Evolutionary conservation across 306 rosid genomes (phyloP), one percentile per base, ranked within the genome.

Genomic region (Sicyos edulis): DNA sequence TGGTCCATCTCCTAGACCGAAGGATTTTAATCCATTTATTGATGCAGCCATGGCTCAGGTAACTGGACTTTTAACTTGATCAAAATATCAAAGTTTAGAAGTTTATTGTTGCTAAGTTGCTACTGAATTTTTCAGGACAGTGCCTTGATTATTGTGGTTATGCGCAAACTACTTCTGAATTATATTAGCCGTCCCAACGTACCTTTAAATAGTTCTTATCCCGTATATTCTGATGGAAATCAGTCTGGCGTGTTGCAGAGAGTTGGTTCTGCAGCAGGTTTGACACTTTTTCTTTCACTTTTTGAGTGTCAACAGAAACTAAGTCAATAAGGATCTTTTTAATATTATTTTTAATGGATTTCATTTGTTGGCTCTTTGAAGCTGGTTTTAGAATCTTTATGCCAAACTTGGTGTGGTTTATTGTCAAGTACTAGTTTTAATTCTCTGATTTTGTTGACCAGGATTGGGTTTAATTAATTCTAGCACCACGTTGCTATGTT

Each of bases 181-280:
- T 95, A 86, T 86, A 89, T 86, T 61, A 70, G 78, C 6, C 85
- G 84, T 34, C 85, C 86, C 66, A 76, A 78, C 52, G 75, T 83
- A 63, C 82, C 97, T 44, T 72, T 79, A 59, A 84, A 77, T 75
- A 70, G 85, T 80, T 75, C 85, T 67, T 95, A 95, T 85, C 86
- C 95, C 62, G 64, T 89, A 68, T 87, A 81, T 83, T 73, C 83
- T 74, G 99, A 91, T 44, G 92, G 82, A 81, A 87, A 84, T 78
- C 92, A 91, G 82, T 89, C 92, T 67, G 88, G 97, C 62, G 97
- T 95, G 72, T 82, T 95, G 26, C 97, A 89, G 75, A 87, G 90
- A 80, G 99, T 95, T 74, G 85, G 99, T 78, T 95, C 99, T 75
- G 99, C 96, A 71, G 97, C 99, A 81, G 96, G 99, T 95, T 85